A percentile compares a stretch with the other conserved stretches of the same genome.
Evolutionary conservation across 2,329 filamentous ascomycete species (phyloP).

Genomic region (Thelonectria discophora): DNA sequence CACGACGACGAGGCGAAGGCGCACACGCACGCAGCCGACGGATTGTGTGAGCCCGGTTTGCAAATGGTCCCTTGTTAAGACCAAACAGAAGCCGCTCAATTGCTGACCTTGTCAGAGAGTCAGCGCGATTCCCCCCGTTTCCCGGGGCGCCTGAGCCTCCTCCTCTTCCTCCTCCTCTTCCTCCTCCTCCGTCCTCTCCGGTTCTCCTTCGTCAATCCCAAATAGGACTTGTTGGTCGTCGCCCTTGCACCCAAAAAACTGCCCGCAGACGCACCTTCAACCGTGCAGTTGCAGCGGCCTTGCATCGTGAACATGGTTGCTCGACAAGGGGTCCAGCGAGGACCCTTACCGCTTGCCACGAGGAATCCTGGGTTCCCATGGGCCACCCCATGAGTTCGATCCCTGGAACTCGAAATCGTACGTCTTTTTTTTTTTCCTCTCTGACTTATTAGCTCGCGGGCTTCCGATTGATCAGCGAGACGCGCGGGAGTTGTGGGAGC

Average conservation of each 20-base stretch:
- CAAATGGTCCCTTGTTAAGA: conserved; percentile 27
- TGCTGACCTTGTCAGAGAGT: background rate
- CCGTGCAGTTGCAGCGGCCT: background rate
- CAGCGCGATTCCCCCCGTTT: background rate
- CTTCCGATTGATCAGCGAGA: background rate
- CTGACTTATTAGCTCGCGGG: background rate
- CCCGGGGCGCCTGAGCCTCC: too few species aligned
- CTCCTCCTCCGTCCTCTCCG: background rate
- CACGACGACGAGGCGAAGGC: too few species aligned
- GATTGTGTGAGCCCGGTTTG: conserved; percentile 36
- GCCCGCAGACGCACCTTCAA: background rate
- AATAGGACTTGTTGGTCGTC: background rate
- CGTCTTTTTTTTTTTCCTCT: conserved; percentile 3
- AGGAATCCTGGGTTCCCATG: background rate
- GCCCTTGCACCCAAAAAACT: background rate
- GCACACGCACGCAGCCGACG: conserved; percentile 23
- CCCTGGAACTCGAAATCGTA: conserved; percentile 6
- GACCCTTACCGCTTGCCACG: conserved; percentile 1
- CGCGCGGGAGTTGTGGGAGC: background rate
- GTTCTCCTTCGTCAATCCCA: background rate
- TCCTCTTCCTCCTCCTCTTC: too few species aligned
- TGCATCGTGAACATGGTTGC: background rate
- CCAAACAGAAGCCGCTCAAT: background rate
- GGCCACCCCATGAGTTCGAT: background rate
- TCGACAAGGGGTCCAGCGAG: background rate